Conservation (phyloP, 2,329 filamentous ascomycete species). For the Colletotrichum echinochloae region DNA sequence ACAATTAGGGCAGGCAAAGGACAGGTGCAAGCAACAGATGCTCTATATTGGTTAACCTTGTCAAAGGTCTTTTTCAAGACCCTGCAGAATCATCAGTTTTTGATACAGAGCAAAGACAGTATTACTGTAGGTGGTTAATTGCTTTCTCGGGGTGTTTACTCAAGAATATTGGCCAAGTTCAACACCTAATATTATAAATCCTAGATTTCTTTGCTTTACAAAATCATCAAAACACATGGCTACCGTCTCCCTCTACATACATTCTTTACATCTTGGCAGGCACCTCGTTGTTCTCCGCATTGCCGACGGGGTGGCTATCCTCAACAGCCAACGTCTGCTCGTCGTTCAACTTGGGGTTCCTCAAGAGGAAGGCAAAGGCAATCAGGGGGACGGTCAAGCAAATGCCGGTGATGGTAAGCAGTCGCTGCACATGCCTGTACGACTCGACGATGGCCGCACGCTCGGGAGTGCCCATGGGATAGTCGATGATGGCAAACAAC, state of each 20-base stretch:
- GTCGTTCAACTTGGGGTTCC: conserved; percentile 60
- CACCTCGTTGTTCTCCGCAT: conserved; percentile 2
- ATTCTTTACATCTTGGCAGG: conserved; percentile 2
- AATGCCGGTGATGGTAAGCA: conserved; percentile 62
- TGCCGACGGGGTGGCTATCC: neutral
- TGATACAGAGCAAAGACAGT: too few species aligned
- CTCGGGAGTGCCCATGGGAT: conserved; percentile 57
- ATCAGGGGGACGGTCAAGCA: conserved; percentile 62
- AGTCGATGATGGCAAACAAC: conserved; percentile 49
- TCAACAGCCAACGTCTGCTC: conserved; percentile 57
- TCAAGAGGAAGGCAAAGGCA: conserved; percentile 54
- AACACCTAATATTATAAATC: too few species aligned
- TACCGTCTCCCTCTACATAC: neutral
- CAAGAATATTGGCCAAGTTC: too few species aligned
- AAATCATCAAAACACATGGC: neutral
- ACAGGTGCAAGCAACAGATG: too few species aligned
- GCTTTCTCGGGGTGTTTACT: too few species aligned
- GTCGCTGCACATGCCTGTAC: conserved; percentile 60
- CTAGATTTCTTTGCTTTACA: too few species aligned
- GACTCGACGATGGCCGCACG: conserved; percentile 56
- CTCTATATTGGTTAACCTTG: too few species aligned
- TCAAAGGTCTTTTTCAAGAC: too few species aligned
- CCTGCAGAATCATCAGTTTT: too few species aligned
- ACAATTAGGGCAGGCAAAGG: too few species aligned
- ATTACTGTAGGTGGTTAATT: too few species aligned